These are phyloP conservation scores for Brassica cretica DNA, from an alignment of 345 rosid genomes.

Conservation along the genomic window DNA sequence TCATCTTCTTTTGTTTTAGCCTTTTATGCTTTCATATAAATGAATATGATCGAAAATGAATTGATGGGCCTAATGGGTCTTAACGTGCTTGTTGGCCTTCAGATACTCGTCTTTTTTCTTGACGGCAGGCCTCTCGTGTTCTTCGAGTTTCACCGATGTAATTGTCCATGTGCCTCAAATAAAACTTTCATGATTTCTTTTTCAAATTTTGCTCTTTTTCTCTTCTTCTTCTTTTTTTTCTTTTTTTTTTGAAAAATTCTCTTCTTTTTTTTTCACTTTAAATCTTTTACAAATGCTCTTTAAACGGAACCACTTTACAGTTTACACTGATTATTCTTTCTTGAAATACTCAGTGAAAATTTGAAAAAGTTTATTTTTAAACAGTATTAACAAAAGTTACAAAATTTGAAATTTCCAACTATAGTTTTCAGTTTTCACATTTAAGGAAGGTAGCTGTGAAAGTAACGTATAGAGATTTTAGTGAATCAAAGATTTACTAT, in stretches of 20 bases:
- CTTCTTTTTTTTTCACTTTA: constrained; percentile 16
- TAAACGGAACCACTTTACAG: constrained; percentile 14
- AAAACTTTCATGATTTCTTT: constrained; percentile 32
- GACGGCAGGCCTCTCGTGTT: not conserved
- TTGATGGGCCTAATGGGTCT: constrained; percentile 17
- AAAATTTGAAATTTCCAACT: constrained; percentile 18
- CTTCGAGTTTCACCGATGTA: not conserved
- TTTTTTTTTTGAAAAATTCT: too few species aligned
- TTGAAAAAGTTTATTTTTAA: not conserved
- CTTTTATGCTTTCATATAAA: too few species aligned
- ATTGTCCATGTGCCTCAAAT: not conserved
- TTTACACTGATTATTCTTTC: constrained; percentile 24
- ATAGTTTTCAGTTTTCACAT: constrained; percentile 24
- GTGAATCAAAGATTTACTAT: not conserved
- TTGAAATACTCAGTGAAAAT: constrained; percentile 8
- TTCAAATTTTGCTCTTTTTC: constrained; percentile 21
- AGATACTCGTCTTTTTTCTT: not conserved
- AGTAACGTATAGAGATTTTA: constrained; percentile 23
- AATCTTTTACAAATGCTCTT: constrained; percentile 32
- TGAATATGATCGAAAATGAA: not conserved
- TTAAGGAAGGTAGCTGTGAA: not conserved
- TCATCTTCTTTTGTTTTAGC: too few species aligned
- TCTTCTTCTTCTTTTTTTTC: not conserved
- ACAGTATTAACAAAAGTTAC: not conserved
- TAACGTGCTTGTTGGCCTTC: not conserved